A percentile compares a stretch with the other conserved stretches of the same genome.
phyloP scores from a whole-genome alignment of 2,329 filamentous ascomycete species.

The Colletotrichum liaoningense region DNA sequence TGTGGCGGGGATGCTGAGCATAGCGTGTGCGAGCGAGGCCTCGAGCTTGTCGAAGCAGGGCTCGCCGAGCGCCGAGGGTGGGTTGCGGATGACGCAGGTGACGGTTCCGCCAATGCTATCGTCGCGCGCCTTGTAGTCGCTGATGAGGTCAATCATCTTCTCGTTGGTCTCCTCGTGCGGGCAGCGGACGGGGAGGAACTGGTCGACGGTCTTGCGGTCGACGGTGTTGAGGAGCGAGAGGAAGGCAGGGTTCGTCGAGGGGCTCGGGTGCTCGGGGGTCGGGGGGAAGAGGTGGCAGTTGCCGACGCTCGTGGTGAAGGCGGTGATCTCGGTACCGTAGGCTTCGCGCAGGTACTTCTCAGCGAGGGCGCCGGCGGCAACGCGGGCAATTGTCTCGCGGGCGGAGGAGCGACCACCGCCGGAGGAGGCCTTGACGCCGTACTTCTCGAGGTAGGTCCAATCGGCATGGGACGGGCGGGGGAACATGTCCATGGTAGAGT shows the following conservation, averaged over 20 bases:
- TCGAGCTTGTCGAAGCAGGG: slow-evolving; percentile 97
- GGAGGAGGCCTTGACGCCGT: slow-evolving; percentile 86
- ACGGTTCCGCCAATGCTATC: slow-evolving; percentile 97
- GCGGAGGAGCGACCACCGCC: slow-evolving; percentile 92
- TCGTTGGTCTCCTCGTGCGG: slow-evolving; percentile 73
- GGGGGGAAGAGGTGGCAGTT: slow-evolving; percentile 81
- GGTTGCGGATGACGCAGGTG: slow-evolving; percentile 91
- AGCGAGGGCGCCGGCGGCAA: slow-evolving; percentile 90
- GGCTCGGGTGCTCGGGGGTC: slow-evolving; percentile 73
- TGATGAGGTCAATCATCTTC: slow-evolving; percentile 84
- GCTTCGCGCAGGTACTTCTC: slow-evolving; percentile 89
- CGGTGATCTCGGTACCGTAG: slow-evolving; percentile 90
- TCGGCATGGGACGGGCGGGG: slow-evolving; percentile 94
- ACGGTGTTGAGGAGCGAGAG: slow-evolving; percentile 78
- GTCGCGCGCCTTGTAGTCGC: slow-evolving; percentile 78
- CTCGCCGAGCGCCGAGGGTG: slow-evolving; percentile 88
- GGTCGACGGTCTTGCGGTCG: slow-evolving; percentile 81
- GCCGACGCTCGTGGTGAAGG: slow-evolving; percentile 90
- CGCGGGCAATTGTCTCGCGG: slow-evolving; percentile 93
- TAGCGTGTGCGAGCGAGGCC: slow-evolving; percentile 89
- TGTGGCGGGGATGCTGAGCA: slow-evolving; percentile 93
- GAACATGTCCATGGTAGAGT: slow-evolving; percentile 89
- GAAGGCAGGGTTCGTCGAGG: slow-evolving; percentile 82
- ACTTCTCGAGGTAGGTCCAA: slow-evolving; percentile 98
- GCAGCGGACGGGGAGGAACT: slow-evolving; percentile 87